These are phyloP conservation scores for Maudiozyma humilis DNA, from an alignment of 1,139 yeast genomes.

Conservation along the genomic window DNA sequence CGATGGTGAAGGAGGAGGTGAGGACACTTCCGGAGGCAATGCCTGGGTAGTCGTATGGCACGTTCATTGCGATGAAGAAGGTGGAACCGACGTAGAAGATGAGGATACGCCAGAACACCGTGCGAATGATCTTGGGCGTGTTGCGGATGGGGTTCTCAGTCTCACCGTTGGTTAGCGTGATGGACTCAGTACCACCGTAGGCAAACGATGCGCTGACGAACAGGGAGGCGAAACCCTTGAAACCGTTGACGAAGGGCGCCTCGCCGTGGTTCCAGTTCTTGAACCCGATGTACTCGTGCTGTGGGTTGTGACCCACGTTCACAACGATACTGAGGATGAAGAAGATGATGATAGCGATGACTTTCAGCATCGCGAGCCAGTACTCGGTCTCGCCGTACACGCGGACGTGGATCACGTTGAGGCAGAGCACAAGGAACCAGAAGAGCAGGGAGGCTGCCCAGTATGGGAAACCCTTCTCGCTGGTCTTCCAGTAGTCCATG, in stretches of 20 bases:
- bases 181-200: constrained; percentile 59
- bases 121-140: constrained; percentile 50
- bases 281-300: constrained; percentile 42
- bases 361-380: constrained; percentile 56
- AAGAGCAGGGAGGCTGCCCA: constrained; percentile 52
- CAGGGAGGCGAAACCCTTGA: constrained; percentile 36
- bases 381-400: constrained; percentile 61
- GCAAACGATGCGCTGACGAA: constrained; percentile 58
- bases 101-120: constrained; percentile 49
- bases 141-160: constrained; percentile 49
- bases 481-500: constrained; percentile 50
- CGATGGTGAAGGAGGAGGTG: constrained; percentile 61
- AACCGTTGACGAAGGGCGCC: constrained; percentile 38
- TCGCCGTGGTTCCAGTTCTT: constrained; percentile 42
- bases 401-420: constrained; percentile 49
- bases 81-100: constrained; percentile 40
- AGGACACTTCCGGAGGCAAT: constrained; percentile 37
- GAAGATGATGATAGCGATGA: constrained; percentile 46
- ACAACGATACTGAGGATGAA: constrained; percentile 42
- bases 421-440: constrained; percentile 45
- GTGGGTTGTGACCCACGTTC: constrained; percentile 39
- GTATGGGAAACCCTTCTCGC: constrained; percentile 39
- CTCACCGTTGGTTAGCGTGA: constrained; percentile 62
- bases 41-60: constrained; percentile 40
- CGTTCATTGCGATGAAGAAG: constrained; percentile 40